A percentile compares a stretch with the other conserved stretches of the same genome.
These are phyloP conservation scores for Sanghuangporus weigelae DNA, from an alignment of 1,284 basidiomycete species.

Conservation along the genomic window DNA sequence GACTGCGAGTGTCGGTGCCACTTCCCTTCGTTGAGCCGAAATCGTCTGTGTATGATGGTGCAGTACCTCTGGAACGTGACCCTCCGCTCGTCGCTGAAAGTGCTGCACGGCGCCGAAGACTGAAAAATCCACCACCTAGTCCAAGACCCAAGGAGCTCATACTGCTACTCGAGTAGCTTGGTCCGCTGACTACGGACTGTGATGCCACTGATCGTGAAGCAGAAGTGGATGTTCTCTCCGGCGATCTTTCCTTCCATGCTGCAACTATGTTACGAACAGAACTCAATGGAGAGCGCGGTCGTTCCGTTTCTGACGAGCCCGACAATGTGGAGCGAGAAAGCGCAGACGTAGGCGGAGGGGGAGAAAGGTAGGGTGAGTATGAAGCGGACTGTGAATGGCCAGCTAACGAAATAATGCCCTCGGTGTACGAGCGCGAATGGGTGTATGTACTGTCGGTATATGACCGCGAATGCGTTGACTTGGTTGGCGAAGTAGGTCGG, in stretches of 20 bases:
- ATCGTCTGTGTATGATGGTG: conserved; percentile 16
- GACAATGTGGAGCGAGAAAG: not conserved
- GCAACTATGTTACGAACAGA: conserved; percentile 76
- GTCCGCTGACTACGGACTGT: conserved; percentile 27
- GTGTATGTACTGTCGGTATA: conserved; percentile 1
- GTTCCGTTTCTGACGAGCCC: conserved; percentile 12
- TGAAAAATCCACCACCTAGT: conserved; percentile 51
- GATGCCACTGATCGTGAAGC: conserved; percentile 26
- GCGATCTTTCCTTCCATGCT: conserved; percentile 66
- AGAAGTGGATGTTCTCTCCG: conserved; percentile 25
- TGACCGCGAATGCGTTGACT: conserved; percentile 11
- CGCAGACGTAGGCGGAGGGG: not conserved
- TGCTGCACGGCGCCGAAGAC: conserved; percentile 53
- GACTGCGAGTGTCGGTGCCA: conserved; percentile 3
- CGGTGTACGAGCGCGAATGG: conserved; percentile 4
- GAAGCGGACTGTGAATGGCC: not conserved
- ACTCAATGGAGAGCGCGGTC: conserved; percentile 55
- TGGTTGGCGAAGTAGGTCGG: conserved; percentile 13
- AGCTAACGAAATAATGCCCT: not conserved
- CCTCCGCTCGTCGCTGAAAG: conserved; percentile 23
- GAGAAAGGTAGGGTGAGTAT: not conserved
- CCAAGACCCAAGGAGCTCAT: conserved; percentile 26
- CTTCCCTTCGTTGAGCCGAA: conserved; percentile 1
- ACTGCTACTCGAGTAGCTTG: conserved; percentile 27
- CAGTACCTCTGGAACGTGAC: conserved; percentile 8